These are phyloP conservation scores for Aquilaria agallochum DNA, from an alignment of 441 rosid species.

Conservation along the genomic window DNA sequence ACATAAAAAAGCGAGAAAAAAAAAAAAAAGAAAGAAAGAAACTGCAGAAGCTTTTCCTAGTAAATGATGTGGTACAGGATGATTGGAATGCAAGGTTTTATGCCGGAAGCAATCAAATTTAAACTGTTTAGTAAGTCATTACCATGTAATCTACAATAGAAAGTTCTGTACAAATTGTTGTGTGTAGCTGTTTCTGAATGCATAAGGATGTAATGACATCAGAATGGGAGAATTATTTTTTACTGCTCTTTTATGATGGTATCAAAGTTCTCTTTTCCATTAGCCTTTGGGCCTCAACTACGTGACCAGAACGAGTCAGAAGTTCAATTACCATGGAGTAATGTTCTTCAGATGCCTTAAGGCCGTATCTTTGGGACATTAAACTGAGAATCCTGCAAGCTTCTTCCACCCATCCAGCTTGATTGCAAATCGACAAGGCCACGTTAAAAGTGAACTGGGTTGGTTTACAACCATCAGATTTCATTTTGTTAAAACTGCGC, in stretches of 20 bases:
- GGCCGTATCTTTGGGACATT: slow-evolving; percentile 41
- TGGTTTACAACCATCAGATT: slow-evolving; percentile 47
- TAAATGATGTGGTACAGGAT: no score
- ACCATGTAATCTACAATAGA: no score
- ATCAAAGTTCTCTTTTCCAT: slow-evolving; percentile 27
- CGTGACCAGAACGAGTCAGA: slow-evolving; percentile 38
- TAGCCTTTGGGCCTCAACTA: slow-evolving; percentile 48
- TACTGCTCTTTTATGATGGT: slow-evolving; percentile 13
- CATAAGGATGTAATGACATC: no score
- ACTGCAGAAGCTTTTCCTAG: no score
- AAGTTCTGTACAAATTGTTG: no score
- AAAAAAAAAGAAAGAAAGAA: no score
- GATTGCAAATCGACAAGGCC: slow-evolving; percentile 56
- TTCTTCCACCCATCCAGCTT: slow-evolving; percentile 71
- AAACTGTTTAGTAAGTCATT: no score
- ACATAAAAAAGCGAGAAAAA: no score
- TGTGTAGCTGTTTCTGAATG: no score
- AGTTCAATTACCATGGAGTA: slow-evolving; percentile 40
- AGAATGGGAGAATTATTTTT: not conserved
- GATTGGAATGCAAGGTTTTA: no score
- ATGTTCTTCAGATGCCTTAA: slow-evolving; percentile 46
- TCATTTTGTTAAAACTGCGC: slow-evolving; percentile 54
- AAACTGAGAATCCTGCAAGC: slow-evolving; percentile 46
- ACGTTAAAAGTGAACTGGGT: slow-evolving; percentile 60
- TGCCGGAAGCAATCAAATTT: no score